Conservation (phyloP, 139 green algal species). For the Gonium pectorale region DNA sequence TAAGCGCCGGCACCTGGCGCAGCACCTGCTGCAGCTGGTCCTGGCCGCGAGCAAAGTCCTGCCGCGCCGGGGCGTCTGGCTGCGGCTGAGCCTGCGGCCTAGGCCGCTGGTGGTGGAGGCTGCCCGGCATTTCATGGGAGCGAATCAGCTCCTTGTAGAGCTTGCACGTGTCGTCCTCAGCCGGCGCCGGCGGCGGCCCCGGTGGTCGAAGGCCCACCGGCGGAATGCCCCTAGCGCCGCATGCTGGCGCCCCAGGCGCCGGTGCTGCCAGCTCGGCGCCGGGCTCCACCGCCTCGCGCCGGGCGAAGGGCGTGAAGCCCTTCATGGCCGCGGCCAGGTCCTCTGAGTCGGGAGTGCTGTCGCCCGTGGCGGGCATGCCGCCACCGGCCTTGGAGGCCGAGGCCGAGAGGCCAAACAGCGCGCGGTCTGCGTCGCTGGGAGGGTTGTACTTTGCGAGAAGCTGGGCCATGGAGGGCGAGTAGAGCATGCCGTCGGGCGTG, state of each 20-base stretch:
- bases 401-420: background rate
- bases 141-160: conserved; percentile 58
- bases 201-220: no score
- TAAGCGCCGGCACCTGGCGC: no score
- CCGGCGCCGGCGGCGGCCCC: no score
- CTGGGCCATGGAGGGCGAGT: conserved; percentile 35
- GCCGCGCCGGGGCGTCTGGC: background rate
- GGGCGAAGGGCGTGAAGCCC: conserved; percentile 8
- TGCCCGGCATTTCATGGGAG: conserved; percentile 18
- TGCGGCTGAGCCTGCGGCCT: background rate
- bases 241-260: no score
- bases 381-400: background rate
- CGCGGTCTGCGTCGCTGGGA: background rate
- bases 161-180: conserved; percentile 48
- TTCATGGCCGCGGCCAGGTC: conserved; percentile 1
- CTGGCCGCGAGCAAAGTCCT: no score
- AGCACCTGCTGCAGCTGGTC: no score
- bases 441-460: conserved; percentile 45
- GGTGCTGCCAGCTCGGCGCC: no score
- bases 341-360: background rate
- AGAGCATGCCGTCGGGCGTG: conserved; percentile 46
- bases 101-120: background rate
- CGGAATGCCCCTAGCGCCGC: no score
- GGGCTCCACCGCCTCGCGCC: background rate
- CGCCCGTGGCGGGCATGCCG: background rate